These are phyloP conservation scores for Paraphoma chrysanthemicola DNA, from an alignment of 2,329 filamentous ascomycete genomes.

Conservation along the genomic window DNA sequence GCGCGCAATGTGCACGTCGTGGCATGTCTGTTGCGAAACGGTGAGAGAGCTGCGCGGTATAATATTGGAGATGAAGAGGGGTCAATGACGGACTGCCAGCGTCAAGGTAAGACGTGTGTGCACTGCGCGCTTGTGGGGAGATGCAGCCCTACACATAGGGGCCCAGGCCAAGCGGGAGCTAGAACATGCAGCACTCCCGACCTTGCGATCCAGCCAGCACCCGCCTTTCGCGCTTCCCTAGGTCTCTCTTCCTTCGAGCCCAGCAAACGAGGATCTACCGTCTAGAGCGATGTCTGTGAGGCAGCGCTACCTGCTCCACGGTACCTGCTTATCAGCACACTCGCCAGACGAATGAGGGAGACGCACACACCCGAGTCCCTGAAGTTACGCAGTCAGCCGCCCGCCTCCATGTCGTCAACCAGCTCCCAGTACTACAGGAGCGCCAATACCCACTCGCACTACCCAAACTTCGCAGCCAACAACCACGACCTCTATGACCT, in stretches of 20 bases:
- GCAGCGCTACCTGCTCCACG: conserved; percentile 24
- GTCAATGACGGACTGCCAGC: neutral
- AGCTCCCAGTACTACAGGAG: conserved; percentile 40
- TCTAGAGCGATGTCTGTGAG: conserved; percentile 26
- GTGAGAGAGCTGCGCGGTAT: conserved; percentile 1
- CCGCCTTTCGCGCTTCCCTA: conserved; percentile 27
- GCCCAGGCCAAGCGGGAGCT: conserved; percentile 20
- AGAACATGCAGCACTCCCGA: conserved; percentile 28
- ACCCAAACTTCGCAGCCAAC: conserved; percentile 27
- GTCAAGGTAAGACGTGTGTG: neutral
- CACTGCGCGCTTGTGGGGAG: conserved; percentile 22
- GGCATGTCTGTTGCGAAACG: neutral
- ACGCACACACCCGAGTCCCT: conserved; percentile 19
- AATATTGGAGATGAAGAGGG: neutral
- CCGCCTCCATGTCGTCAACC: conserved; percentile 38
- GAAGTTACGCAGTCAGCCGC: conserved; percentile 35
- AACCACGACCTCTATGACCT: conserved; percentile 33
- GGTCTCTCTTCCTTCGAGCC: conserved; percentile 24
- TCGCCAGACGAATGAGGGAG: conserved; percentile 27
- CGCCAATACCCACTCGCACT: conserved; percentile 36
- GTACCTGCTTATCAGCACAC: conserved; percentile 14
- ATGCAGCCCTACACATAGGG: conserved; percentile 24
- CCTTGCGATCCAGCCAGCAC: conserved; percentile 15
- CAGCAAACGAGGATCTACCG: conserved; percentile 25
- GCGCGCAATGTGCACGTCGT: neutral